phyloP scores from a whole-genome alignment of 2,329 filamentous ascomycete genomes.

The Talaromyces marneffei region DNA sequence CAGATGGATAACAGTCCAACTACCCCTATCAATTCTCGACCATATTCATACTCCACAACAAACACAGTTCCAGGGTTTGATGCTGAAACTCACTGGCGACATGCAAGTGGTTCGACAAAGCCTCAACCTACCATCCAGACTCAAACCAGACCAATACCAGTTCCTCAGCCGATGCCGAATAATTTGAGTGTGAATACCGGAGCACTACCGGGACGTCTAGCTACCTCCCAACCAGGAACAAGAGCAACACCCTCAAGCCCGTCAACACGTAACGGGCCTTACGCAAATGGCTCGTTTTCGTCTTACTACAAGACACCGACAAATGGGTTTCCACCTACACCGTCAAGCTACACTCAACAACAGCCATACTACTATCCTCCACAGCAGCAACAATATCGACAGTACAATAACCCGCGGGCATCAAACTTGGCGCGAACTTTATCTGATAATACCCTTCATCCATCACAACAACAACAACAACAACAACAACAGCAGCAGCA shows the following conservation, averaged over 20 bases:
- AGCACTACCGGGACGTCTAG: not conserved
- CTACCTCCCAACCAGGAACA: constrained; percentile 7
- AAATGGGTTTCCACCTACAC: constrained; percentile 13
- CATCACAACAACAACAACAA: constrained; percentile 5
- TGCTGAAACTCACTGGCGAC: constrained; percentile 10
- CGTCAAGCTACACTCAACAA: constrained; percentile 11
- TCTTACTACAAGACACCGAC: constrained; percentile 4
- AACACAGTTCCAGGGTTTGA: constrained; percentile 10
- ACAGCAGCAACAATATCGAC: constrained; percentile 12
- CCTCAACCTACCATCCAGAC: not conserved
- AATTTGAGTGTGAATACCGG: not conserved
- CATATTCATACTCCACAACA: constrained; percentile 11
- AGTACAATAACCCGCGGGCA: constrained; percentile 15
- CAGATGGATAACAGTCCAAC: not conserved
- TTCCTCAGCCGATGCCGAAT: constrained; percentile 7
- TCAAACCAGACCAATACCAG: constrained; percentile 9
- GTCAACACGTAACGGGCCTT: not conserved
- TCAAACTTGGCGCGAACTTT: not conserved
- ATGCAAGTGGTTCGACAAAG: not conserved
- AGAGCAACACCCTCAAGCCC: constrained; percentile 2
- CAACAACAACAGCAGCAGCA: constrained; percentile 5
- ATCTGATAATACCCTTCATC: constrained; percentile 7
- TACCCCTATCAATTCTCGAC: constrained; percentile 2
- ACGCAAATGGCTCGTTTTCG: not conserved
- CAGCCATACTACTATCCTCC: constrained; percentile 15